phyloP scores from a whole-genome alignment of 305 asterid genomes.

The Fraxinus albicans region DNA sequence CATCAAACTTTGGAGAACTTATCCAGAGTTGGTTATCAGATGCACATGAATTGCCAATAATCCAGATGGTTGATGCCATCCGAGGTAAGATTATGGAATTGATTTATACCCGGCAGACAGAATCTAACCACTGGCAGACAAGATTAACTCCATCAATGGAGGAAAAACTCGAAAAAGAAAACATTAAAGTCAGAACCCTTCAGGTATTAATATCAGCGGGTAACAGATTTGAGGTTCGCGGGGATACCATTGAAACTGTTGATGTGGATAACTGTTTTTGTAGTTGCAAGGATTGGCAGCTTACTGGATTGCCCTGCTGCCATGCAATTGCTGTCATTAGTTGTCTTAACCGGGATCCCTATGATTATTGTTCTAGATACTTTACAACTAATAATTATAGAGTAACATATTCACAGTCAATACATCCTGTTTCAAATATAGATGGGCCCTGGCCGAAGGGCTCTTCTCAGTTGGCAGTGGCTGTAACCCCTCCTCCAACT shows the following conservation, averaged over 20 bases:
- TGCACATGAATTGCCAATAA: not conserved
- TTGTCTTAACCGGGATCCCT: not conserved
- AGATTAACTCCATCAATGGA: slow-evolving; percentile 63
- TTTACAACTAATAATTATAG: not conserved
- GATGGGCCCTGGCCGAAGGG: not conserved
- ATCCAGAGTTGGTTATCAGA: not conserved
- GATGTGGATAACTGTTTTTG: not conserved
- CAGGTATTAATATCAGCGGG: not conserved
- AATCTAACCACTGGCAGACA: not conserved
- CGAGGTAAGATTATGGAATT: not conserved
- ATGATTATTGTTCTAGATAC: not conserved
- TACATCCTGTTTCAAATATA: not conserved
- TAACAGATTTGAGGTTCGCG: not conserved
- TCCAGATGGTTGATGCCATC: not conserved
- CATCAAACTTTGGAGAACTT: not conserved
- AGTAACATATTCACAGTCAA: not conserved
- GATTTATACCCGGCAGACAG: not conserved
- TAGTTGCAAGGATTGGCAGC: not conserved
- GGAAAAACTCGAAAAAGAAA: slow-evolving; percentile 68
- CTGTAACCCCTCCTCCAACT: not conserved
- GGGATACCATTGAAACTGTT: not conserved
- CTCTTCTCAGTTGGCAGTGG: not conserved
- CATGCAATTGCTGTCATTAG: not conserved
- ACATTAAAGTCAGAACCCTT: slow-evolving; percentile 32
- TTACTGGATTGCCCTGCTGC: not conserved